Evolutionary conservation across 202 grass and related monocot genomes (phyloP).

Genomic region (Digitaria exilis): DNA sequence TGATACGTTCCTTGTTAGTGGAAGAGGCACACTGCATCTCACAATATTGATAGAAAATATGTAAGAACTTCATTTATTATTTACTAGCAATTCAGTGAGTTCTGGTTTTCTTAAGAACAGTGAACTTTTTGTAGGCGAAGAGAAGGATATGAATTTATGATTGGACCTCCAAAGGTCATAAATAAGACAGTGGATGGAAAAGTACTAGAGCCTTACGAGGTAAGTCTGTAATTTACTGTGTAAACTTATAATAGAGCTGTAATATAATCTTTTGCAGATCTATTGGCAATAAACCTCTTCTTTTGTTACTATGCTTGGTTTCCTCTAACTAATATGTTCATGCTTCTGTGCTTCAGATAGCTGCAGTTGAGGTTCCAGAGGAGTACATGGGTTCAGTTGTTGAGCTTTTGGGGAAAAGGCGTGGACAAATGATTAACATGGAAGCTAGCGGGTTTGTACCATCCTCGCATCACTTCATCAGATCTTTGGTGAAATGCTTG

Average conservation of each 20-base stretch:
- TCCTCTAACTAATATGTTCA: constrained; percentile 22
- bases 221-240: constrained; percentile 33
- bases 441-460: constrained; percentile 72
- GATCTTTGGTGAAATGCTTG: not conserved
- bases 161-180: constrained; percentile 98
- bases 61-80: constrained; percentile 50
- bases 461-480: constrained; percentile 29
- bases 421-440: constrained; percentile 96
- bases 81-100: not conserved
- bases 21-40: constrained; percentile 91
- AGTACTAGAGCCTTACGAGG: constrained; percentile 87
- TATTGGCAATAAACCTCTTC: not conserved
- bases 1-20: constrained; percentile 98
- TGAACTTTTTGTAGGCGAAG: constrained; percentile 76
- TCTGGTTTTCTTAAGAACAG: constrained; percentile 30
- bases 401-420: constrained; percentile 93
- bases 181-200: constrained; percentile 87
- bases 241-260: not conserved
- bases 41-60: constrained; percentile 99
- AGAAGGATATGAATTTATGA: constrained; percentile 99
- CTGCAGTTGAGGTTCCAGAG: constrained; percentile 93
- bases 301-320: constrained; percentile 10
- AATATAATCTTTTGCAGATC: constrained; percentile 21
- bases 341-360: constrained; percentile 62
- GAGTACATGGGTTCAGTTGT: constrained; percentile 88